A percentile compares a stretch with the other conserved stretches of the same genome.
phyloP scores from a whole-genome alignment of 169 alveolate species.

The Cryptosporidium ryanae region DNA sequence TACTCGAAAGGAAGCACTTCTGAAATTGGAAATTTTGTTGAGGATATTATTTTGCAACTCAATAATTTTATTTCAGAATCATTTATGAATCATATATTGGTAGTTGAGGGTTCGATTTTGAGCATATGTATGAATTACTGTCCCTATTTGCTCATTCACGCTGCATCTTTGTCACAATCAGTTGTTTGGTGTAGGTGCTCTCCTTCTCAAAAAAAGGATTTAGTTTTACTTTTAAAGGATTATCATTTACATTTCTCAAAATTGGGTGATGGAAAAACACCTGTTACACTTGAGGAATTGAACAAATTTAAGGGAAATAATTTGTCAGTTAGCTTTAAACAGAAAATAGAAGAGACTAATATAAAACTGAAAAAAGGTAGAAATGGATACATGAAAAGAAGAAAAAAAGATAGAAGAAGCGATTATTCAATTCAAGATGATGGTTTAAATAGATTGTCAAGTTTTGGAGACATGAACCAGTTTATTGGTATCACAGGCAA shows the following conservation, averaged over 20 bases:
- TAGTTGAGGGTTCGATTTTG: constrained; percentile 89
- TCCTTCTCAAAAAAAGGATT: constrained; percentile 97
- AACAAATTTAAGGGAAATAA: neutral
- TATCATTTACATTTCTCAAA: constrained; percentile 44
- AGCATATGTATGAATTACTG: constrained; percentile 81
- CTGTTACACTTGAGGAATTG: constrained; percentile 14
- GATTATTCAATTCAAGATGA: constrained; percentile 3
- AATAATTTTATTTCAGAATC: constrained; percentile 21
- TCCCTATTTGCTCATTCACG: constrained; percentile 85
- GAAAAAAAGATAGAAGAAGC: constrained; percentile 17
- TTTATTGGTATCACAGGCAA: neutral
- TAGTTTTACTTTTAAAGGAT: constrained; percentile 82
- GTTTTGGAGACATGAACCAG: neutral
- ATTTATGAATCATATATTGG: constrained; percentile 76
- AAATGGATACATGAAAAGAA: constrained; percentile 28
- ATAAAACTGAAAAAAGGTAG: neutral
- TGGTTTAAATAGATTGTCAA: neutral
- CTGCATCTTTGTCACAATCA: constrained; percentile 89
- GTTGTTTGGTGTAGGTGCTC: constrained; percentile 98
- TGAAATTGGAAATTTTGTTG: constrained; percentile 8
- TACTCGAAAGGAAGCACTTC: neutral
- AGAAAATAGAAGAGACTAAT: neutral
- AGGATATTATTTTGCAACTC: constrained; percentile 20
- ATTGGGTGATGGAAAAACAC: neutral
- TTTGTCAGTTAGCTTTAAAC: neutral